phyloP scores from a whole-genome alignment of 768 basidiomycete species.

The Gymnopilus dilepis region DNA sequence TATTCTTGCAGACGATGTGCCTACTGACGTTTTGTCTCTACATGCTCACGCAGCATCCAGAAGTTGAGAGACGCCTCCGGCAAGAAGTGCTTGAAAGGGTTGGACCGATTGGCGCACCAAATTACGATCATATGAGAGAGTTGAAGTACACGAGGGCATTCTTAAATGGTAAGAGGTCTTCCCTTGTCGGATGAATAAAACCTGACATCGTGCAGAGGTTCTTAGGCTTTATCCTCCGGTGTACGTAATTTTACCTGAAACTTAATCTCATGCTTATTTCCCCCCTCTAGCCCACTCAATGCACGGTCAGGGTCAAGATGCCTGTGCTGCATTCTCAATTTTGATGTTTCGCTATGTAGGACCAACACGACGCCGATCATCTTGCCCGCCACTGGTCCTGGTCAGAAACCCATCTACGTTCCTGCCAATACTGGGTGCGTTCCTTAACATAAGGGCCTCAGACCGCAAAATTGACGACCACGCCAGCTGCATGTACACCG shows the following conservation, averaged over 20 bases:
- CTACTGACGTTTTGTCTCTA: constrained; percentile 48
- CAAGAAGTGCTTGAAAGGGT: constrained; percentile 45
- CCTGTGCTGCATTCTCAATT: background rate
- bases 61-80: constrained; percentile 40
- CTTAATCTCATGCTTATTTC: background rate
- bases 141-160: constrained; percentile 45
- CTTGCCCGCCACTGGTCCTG: constrained; percentile 21
- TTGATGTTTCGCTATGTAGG: background rate
- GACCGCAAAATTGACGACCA: too few species aligned
- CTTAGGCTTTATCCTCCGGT: constrained; percentile 42
- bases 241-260: constrained; percentile 22
- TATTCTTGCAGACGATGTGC: constrained; percentile 38
- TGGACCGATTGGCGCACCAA: constrained; percentile 41
- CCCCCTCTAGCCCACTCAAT: constrained; percentile 5
- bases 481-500: constrained; percentile 40
- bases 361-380: constrained; percentile 18
- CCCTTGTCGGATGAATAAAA: background rate
- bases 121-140: constrained; percentile 48
- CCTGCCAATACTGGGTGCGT: constrained; percentile 28
- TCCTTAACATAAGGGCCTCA: background rate
- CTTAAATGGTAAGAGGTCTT: constrained; percentile 33
- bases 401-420: constrained; percentile 26
- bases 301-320: constrained; percentile 7
- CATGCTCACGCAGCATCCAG: constrained; percentile 47
- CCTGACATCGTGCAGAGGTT: constrained; percentile 36